Percentiles rank a stretch among this genome's conserved stretches.
These are phyloP conservation scores for Sonneratia alba DNA, from an alignment of 345 rosid species.

Conservation along the genomic window DNA sequence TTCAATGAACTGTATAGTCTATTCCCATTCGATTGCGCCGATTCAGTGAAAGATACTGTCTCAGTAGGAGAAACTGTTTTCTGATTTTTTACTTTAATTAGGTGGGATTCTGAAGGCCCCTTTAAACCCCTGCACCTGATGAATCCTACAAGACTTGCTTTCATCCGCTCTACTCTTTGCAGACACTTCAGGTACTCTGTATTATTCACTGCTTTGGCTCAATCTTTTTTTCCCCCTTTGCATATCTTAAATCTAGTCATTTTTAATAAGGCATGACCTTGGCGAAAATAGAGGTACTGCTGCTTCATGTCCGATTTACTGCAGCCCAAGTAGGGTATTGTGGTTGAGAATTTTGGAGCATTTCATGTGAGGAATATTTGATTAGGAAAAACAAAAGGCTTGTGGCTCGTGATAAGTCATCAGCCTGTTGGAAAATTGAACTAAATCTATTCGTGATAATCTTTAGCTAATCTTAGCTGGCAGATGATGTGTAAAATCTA, in stretches of 20 bases:
- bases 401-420: too few relatives aligned
- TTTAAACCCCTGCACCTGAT: conserved; percentile 75
- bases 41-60: not conserved
- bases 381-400: not conserved
- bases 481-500: not conserved
- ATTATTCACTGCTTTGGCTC: not conserved
- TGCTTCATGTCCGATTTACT: too few relatives aligned
- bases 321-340: not conserved
- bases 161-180: conserved; percentile 83
- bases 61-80: not conserved
- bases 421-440: too few relatives aligned
- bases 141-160: conserved; percentile 87
- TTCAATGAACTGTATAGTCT: not conserved
- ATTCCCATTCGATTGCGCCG: not conserved
- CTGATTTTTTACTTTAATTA: conserved; percentile 11
- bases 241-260: not conserved
- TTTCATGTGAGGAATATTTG: not conserved
- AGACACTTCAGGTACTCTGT: conserved; percentile 61
- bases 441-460: too few relatives aligned
- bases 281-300: too few relatives aligned
- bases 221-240: not conserved
- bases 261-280: not conserved
- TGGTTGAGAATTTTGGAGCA: not conserved
- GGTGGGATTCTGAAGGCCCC: conserved; percentile 96
- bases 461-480: not conserved